Percentiles rank a stretch among this genome's conserved stretches.
Conservation (phyloP, 768 basidiomycete genomes). For the Mycena venus region DNA sequence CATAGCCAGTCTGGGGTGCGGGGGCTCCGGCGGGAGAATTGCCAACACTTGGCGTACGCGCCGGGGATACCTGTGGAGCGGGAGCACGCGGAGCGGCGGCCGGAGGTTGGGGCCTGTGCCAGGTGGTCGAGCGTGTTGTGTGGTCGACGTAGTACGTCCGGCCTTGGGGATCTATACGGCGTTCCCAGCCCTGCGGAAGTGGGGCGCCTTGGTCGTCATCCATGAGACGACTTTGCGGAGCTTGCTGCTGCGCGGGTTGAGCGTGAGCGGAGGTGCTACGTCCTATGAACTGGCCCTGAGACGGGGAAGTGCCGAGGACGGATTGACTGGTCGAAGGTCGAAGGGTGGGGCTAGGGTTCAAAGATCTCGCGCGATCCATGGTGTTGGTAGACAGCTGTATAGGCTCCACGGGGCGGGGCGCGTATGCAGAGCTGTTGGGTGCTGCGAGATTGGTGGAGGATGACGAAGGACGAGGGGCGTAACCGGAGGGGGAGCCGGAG, state of each 20-base stretch:
- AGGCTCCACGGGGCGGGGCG: constrained; percentile 8
- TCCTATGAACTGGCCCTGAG: constrained; percentile 36
- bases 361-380: constrained; percentile 27
- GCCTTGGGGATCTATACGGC: constrained; percentile 78
- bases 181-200: constrained; percentile 87
- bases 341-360: constrained; percentile 36
- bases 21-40: constrained; percentile 29
- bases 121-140: constrained; percentile 83
- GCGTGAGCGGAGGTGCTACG: constrained; percentile 29
- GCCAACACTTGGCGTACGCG: constrained; percentile 38
- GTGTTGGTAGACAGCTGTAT: constrained; percentile 24
- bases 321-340: constrained; percentile 43
- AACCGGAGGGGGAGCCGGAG: constrained; percentile 17
- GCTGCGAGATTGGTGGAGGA: constrained; percentile 14
- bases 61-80: constrained; percentile 34
- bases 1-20: constrained; percentile 57
- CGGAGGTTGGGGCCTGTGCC: constrained; percentile 69
- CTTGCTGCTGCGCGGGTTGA: constrained; percentile 22
- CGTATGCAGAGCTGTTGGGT: constrained; percentile 6
- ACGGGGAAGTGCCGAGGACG: constrained; percentile 39
- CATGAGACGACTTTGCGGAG: constrained; percentile 43
- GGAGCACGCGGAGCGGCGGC: constrained; percentile 39
- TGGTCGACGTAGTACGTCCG: constrained; percentile 92
- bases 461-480: constrained; percentile 32
- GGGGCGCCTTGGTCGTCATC: constrained; percentile 73